phyloP scores from a whole-genome alignment of 805 yeast species.

The Yamadazyma sp. region DNA sequence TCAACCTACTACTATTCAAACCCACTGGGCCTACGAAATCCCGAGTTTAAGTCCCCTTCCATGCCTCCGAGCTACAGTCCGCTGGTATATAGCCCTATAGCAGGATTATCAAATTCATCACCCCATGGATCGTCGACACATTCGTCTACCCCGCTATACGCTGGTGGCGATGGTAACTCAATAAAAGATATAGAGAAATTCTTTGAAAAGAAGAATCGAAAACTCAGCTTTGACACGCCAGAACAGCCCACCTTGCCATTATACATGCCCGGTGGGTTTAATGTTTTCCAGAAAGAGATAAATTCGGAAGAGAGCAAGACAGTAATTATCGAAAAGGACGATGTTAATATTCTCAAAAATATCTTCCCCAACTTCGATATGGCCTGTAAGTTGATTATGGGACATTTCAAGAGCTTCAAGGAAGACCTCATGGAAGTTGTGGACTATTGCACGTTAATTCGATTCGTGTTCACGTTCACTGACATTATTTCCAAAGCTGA shows the following conservation, averaged over 20 bases:
- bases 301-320: background rate
- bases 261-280: slow-evolving; percentile 1
- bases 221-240: background rate
- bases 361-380: slow-evolving; percentile 8
- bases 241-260: background rate
- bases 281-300: slow-evolving; percentile 1
- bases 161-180: background rate
- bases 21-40: background rate
- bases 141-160: slow-evolving; percentile 2
- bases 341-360: slow-evolving; percentile 11
- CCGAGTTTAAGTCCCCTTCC: background rate
- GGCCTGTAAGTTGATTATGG: slow-evolving; percentile 7
- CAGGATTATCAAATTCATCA: background rate
- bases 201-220: slow-evolving; percentile 4
- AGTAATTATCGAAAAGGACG: slow-evolving; percentile 5
- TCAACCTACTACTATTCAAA: background rate
- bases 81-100: slow-evolving; percentile 1
- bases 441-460: slow-evolving; percentile 10
- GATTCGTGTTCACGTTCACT: slow-evolving; percentile 5
- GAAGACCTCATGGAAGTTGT: slow-evolving; percentile 15
- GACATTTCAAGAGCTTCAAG: slow-evolving; percentile 13
- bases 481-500: slow-evolving; percentile 3
- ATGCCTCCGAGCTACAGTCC: background rate
- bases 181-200: slow-evolving; percentile 3
- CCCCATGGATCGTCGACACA: slow-evolving; percentile 2